Evolutionary conservation across 1,139 yeast genomes (phyloP).

Genomic region (Debaryomyces singareniensis): DNA sequence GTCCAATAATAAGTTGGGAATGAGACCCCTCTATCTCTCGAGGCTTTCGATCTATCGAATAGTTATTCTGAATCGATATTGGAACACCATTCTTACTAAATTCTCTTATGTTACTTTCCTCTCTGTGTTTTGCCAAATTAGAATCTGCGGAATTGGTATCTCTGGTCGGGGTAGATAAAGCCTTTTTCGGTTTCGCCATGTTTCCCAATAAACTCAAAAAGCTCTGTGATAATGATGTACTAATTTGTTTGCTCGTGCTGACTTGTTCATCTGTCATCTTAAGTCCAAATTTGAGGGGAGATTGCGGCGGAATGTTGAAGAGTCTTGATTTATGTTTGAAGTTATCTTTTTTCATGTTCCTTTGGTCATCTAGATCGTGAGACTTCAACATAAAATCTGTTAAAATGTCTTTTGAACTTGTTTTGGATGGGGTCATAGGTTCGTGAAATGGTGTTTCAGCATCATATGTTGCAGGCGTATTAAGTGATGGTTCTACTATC

Average conservation of each 20-base stretch:
- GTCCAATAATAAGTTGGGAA: constrained; percentile 43
- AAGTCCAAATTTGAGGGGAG: neutral
- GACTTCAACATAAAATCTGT: constrained; percentile 6
- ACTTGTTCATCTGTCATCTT: neutral
- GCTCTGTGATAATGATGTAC: constrained; percentile 12
- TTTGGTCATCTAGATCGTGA: constrained; percentile 4
- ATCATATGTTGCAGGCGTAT: constrained; percentile 9
- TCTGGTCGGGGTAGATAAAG: too few species aligned
- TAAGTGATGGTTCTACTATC: constrained; percentile 22
- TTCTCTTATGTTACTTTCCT: too few species aligned
- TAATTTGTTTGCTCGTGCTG: neutral
- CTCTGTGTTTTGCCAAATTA: too few species aligned
- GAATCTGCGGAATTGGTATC: too few species aligned
- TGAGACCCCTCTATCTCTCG: constrained; percentile 27
- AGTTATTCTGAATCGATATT: too few species aligned
- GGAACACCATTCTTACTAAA: too few species aligned
- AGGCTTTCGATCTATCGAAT: too few species aligned
- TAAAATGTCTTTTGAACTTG: constrained; percentile 6
- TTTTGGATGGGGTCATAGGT: constrained; percentile 1
- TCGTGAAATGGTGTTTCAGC: neutral
- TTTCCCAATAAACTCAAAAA: constrained; percentile 12
- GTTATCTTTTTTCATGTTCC: neutral
- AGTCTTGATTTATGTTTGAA: neutral
- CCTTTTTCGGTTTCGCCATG: too few species aligned
- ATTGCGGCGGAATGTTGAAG: constrained; percentile 1